Evolutionary conservation across 305 asterid genomes (phyloP).

Genomic region (Fraxinus paxiana): DNA sequence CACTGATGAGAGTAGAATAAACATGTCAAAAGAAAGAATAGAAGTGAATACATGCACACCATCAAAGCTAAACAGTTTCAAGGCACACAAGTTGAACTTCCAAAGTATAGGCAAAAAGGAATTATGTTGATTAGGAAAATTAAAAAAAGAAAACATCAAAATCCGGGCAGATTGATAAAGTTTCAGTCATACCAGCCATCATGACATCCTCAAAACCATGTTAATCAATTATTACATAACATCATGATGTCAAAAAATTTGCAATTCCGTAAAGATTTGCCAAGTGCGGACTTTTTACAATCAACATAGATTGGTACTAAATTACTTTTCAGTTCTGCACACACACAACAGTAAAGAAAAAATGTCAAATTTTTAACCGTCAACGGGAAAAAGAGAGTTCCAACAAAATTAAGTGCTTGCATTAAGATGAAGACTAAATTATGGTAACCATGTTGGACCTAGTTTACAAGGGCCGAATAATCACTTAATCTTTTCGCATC

Average conservation of each 20-base stretch:
- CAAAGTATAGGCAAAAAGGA: background rate
- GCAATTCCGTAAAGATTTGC: background rate
- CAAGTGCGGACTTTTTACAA: background rate
- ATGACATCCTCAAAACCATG: background rate
- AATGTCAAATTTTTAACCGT: background rate
- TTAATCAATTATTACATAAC: background rate
- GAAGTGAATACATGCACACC: background rate
- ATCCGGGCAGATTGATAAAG: background rate
- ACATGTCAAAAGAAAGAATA: conserved; percentile 2
- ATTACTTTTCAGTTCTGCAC: background rate
- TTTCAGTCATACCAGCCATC: background rate
- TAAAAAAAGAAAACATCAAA: background rate
- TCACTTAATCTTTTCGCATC: background rate
- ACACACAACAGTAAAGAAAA: background rate
- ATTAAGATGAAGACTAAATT: background rate
- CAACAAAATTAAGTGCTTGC: background rate
- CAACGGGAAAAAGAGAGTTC: background rate
- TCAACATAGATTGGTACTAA: background rate
- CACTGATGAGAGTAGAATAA: conserved; percentile 18
- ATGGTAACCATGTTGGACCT: background rate
- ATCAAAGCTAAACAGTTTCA: background rate
- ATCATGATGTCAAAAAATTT: background rate
- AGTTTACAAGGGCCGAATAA: background rate
- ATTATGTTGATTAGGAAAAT: background rate
- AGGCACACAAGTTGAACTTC: conserved; percentile 6